Base-by-base conservation (phyloP, 768 basidiomycete species). In the Rhizopogon vesiculosus region DNA sequence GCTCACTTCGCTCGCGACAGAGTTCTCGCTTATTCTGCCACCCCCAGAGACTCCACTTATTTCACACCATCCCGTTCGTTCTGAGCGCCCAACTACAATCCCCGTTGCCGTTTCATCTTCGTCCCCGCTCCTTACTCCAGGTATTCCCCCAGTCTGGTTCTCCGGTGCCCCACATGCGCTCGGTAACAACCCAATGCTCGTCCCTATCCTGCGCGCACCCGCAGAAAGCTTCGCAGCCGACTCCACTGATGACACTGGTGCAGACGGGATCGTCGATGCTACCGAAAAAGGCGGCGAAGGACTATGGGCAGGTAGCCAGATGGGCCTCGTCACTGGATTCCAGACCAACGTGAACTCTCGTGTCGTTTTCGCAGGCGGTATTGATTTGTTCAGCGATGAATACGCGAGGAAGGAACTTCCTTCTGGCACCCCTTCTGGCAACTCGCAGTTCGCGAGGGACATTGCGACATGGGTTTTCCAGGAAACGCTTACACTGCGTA, bases 381-480 rank as follows among this genome's bases (percentile, higher is more conserved):
- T 86, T 7, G 87, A 89, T 7, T 59, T 94, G 51, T 87, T 98
- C 70, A 84, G 81, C 28, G 88, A 99, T 64, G 82, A 83, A 55
- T 87, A 82, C 56, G 84, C 83, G 5, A 76, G 77, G 45, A 90
- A 86, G 64, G 76, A 80, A 39, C 73, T 91, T 22, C 70, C 77
- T 19, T 77, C 85, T 43, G 85, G 84, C 8, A 73, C 76, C 18
- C 74, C 79, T 51, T 83, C 87, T 2, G 91, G 89, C 16, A 99
- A 99, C 67, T 72, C 75, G 7, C 82, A 82, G 54, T 87, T 97
- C 58, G 81, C 77, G 3, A 73, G 77, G 48, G 93, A 96, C 59
- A 69, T 98, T 42, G 80, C 86, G 3, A 80, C 83, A 5, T 99
- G 96, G 96, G 83, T 87, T 0, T 96, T 98, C 85, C 89, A 93